Evolutionary conservation across 75 land plant genomes (phyloP).

Genomic region (Pinus taeda): DNA sequence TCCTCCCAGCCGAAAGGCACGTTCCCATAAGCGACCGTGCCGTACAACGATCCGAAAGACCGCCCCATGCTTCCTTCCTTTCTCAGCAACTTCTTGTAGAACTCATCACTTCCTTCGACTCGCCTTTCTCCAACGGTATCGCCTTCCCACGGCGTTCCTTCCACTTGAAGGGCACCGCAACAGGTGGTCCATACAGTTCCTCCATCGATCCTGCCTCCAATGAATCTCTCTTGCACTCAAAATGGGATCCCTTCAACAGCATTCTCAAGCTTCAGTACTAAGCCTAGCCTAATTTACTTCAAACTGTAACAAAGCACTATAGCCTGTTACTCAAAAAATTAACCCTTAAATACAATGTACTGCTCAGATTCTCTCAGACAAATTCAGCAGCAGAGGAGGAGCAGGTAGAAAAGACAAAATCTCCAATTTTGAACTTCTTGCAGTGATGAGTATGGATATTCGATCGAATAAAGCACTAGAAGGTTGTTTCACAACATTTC

Average conservation of each 20-base stretch:
- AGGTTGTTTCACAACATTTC: no score
- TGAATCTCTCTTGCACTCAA: not conserved
- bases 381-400: no score
- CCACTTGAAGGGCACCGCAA: conserved; percentile 3
- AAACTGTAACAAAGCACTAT: no score
- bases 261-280: not conserved
- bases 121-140: not conserved
- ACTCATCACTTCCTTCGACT: not conserved
- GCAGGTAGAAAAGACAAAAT: no score
- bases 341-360: no score
- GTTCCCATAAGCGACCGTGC: not conserved
- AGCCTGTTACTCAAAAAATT: no score
- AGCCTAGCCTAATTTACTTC: no score
- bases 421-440: no score
- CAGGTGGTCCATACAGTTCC: not conserved
- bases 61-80: not conserved
- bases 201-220: not conserved
- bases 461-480: no score
- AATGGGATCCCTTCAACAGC: not conserved
- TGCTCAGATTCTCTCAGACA: no score
- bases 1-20: not conserved
- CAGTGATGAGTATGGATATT: no score
- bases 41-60: not conserved
- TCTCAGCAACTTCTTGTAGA: not conserved
- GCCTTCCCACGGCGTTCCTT: not conserved